Evolutionary conservation across 2,329 filamentous ascomycete genomes (phyloP).

Genomic region (Chrysoporthe cubensis): DNA sequence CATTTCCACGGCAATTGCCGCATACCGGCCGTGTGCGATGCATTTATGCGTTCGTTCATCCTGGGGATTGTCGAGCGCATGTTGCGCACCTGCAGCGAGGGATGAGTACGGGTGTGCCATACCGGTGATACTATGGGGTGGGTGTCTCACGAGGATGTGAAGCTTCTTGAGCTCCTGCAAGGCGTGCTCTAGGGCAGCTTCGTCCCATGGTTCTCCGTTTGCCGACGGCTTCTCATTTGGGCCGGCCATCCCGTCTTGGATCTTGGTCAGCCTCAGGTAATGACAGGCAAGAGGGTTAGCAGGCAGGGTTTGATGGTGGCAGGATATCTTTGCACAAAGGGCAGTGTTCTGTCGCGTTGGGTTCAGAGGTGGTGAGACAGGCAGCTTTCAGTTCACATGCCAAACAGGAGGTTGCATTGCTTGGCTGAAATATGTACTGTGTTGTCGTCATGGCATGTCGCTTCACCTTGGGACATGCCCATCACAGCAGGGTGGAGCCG

Average conservation of each 20-base stretch:
- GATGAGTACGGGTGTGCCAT: not conserved
- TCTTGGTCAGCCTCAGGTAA: not conserved
- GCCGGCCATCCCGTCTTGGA: constrained; percentile 15
- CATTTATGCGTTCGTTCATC: constrained; percentile 55
- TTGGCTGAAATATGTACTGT: constrained; percentile 7
- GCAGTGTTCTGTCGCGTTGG: not conserved
- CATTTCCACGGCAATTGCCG: constrained; percentile 13
- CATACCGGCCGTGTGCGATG: constrained; percentile 57
- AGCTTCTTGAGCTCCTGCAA: constrained; percentile 57
- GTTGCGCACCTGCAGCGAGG: constrained; percentile 36
- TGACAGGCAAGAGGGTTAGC: not conserved
- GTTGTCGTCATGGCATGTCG: constrained; percentile 3
- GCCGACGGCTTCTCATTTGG: constrained; percentile 16
- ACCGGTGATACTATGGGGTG: constrained; percentile 13
- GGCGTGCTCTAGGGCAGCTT: constrained; percentile 53
- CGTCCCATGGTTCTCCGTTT: constrained; percentile 46
- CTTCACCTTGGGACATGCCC: not conserved
- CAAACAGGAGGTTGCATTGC: constrained; percentile 3
- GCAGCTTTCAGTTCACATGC: constrained; percentile 14
- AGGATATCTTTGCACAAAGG: not conserved
- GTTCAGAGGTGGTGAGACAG: not conserved
- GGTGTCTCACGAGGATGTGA: constrained; percentile 48
- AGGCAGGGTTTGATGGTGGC: not conserved
- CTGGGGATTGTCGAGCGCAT: constrained; percentile 54
- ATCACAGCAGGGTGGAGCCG: not conserved